Percentiles rank a stretch among this genome's conserved stretches.
Evolutionary conservation across 2,329 filamentous ascomycete species (phyloP).

Genomic region (Aspergillus sp.): DNA sequence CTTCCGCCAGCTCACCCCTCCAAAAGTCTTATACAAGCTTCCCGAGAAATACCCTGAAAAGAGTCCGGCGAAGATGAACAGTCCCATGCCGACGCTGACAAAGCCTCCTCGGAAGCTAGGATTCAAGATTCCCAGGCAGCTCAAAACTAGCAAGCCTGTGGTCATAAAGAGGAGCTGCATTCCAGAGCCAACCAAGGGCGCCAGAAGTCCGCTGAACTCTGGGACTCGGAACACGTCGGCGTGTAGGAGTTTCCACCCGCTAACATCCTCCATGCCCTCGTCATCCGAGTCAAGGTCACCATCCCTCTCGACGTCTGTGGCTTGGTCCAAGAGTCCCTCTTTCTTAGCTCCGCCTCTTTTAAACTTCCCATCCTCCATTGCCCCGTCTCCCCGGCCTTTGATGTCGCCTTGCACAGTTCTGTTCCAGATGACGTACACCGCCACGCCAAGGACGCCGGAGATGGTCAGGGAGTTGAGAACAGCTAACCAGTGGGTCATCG

Average conservation of each 20-base stretch:
- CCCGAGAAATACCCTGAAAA: conserved; percentile 90
- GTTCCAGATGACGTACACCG: conserved; percentile 79
- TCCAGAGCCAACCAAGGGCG: conserved; percentile 81
- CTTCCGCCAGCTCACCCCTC: conserved; percentile 72
- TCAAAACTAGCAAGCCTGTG: conserved; percentile 70
- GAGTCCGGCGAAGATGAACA: conserved; percentile 81
- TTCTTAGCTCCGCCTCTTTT: conserved; percentile 59
- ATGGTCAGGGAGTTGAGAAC: conserved; percentile 88
- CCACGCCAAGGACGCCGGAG: conserved; percentile 74
- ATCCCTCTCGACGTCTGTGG: conserved; percentile 57
- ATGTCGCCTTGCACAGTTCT: conserved; percentile 79
- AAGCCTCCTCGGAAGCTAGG: conserved; percentile 90
- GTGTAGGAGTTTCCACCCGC: conserved; percentile 86
- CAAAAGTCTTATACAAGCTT: conserved; percentile 81
- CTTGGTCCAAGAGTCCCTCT: conserved; percentile 64
- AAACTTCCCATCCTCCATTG: conserved; percentile 68
- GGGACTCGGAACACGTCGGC: conserved; percentile 86
- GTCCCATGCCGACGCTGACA: conserved; percentile 78
- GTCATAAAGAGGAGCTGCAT: conserved; percentile 87
- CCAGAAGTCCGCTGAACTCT: conserved; percentile 70
- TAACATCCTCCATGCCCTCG: conserved; percentile 75
- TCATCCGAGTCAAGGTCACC: conserved; percentile 68
- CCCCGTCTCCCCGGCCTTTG: conserved; percentile 70
- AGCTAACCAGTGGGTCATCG: conserved; percentile 83
- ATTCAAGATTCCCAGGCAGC: conserved; percentile 77